Evolutionary conservation across 1,284 basidiomycete species (phyloP), one percentile per base, ranked within the genome.

Genomic region (Mycosarcoma maydis): DNA sequence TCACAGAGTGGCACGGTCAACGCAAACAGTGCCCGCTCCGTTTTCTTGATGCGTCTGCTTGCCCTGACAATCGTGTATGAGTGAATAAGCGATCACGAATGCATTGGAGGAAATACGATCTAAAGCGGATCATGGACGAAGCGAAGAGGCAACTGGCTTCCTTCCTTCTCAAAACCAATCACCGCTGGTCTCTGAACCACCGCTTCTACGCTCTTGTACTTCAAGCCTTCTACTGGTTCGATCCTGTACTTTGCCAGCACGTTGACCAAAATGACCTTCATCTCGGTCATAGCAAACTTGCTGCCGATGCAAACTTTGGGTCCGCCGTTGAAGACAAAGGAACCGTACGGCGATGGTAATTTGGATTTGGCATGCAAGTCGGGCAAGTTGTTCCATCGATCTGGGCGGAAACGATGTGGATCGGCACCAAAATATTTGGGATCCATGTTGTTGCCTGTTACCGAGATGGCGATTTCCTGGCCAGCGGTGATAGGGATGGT

Each of bases 241-340:
- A 71, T 62, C 16, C 62, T 39, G 32, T 66, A 71, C 45, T 57
- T 58, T 14, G 51, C 47, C 38, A 70, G 36, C 33, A 65, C 50
- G 22, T 56, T 40, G 24, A 70, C 55, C 32, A 70, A 42, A 23
- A 70, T 64, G 45, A 65, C 51, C 55, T 70, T 70, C 67, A 70
- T 70, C 67, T 70, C 67, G 42, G 56, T 56, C 67, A 70, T 67
- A 23, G 71, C 76, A 41, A 80, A 79, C 17, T 70, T 55, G 47
- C 67, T 58, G 2, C 78, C 78, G 26, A 80, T 73, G 54, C 78
- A 80, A 6, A 66, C 70, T 22, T 76, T 71, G 16, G 77, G 72
- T 27, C 78, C 78, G 5, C 52, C 61, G 46, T 70, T 70, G 61
- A 70, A 70, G 14, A 70, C 67, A 17, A 70, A 70, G 23, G 60